A percentile compares a stretch with the other conserved stretches of the same genome.
phyloP scores from a whole-genome alignment of 2,329 filamentous ascomycete species.

The Exophiala spinifera region DNA sequence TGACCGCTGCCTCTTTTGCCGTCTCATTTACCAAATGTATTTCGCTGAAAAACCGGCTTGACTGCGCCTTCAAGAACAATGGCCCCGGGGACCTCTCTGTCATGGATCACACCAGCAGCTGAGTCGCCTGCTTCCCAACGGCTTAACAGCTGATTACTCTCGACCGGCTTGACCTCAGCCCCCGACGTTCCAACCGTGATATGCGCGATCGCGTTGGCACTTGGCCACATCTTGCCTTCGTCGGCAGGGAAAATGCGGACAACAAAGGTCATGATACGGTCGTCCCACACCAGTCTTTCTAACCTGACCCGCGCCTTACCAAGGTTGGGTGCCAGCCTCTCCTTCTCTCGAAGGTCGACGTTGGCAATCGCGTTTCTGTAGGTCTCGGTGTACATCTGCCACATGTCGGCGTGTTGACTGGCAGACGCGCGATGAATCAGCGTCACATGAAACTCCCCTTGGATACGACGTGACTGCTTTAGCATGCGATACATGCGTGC shows the following conservation, averaged over 20 bases:
- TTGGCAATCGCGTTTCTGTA: conserved; percentile 43
- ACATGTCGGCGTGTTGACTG: conserved; percentile 63
- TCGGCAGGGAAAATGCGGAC: conserved; percentile 62
- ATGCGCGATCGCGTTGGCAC: conserved; percentile 75
- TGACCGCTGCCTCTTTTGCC: not conserved
- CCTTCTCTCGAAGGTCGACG: conserved; percentile 28
- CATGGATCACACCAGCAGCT: conserved; percentile 49
- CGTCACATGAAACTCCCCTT: conserved; percentile 88
- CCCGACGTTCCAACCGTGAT: conserved; percentile 84
- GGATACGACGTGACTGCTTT: conserved; percentile 69
- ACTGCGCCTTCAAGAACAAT: conserved; percentile 57
- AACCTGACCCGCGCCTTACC: conserved; percentile 49
- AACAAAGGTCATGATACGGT: conserved; percentile 86
- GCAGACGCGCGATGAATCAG: conserved; percentile 75
- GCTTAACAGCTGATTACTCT: conserved; percentile 82
- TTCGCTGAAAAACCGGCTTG: conserved; percentile 45
- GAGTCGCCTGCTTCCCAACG: conserved; percentile 64
- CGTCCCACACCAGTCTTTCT: conserved; percentile 74
- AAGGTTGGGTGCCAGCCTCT: conserved; percentile 35
- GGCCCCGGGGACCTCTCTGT: conserved; percentile 53
- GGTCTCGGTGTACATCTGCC: conserved; percentile 68
- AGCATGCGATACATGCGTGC: conserved; percentile 74
- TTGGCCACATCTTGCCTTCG: conserved; percentile 57
- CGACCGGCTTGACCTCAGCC: conserved; percentile 76
- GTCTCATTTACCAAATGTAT: conserved; percentile 4